Evolutionary conservation across 306 rosid genomes (phyloP).

Genomic region (Pyrus bretschneideri): DNA sequence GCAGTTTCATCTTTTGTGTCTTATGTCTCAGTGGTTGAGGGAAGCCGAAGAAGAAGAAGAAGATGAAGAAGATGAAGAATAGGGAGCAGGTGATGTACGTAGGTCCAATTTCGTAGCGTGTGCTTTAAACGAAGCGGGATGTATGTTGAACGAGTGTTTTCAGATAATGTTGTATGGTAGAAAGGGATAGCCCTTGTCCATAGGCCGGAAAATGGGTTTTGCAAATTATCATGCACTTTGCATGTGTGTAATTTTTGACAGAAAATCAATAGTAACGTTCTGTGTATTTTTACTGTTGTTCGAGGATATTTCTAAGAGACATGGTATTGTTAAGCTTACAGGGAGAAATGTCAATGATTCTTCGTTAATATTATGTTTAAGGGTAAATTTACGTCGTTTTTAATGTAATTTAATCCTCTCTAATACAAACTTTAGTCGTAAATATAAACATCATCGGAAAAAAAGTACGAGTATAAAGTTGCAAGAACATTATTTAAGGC

Average conservation of each 20-base stretch:
- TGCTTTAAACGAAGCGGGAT: background rate
- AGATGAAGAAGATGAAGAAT: conserved; percentile 52
- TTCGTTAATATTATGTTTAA: background rate
- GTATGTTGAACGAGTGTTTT: background rate
- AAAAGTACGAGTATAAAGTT: too few relatives aligned
- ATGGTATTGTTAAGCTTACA: too few relatives aligned
- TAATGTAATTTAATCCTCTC: too few relatives aligned
- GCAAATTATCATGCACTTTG: background rate
- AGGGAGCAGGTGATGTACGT: conserved; percentile 5
- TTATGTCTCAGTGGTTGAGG: conserved; percentile 64
- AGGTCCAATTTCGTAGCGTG: too few relatives aligned
- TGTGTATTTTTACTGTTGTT: background rate
- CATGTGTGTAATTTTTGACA: conserved; percentile 1
- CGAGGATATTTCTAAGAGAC: background rate
- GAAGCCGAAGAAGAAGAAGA: conserved; percentile 61
- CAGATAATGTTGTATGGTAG: conserved; percentile 1
- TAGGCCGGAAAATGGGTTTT: background rate
- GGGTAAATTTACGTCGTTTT: background rate
- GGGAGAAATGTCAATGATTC: background rate
- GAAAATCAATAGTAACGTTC: background rate
- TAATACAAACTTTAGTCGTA: too few relatives aligned
- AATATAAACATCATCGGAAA: too few relatives aligned
- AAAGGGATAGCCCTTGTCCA: background rate
- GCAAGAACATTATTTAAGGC: too few relatives aligned
- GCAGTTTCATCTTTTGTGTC: background rate